Conservation (phyloP, 306 rosid genomes). For the Lupinus albus region DNA sequence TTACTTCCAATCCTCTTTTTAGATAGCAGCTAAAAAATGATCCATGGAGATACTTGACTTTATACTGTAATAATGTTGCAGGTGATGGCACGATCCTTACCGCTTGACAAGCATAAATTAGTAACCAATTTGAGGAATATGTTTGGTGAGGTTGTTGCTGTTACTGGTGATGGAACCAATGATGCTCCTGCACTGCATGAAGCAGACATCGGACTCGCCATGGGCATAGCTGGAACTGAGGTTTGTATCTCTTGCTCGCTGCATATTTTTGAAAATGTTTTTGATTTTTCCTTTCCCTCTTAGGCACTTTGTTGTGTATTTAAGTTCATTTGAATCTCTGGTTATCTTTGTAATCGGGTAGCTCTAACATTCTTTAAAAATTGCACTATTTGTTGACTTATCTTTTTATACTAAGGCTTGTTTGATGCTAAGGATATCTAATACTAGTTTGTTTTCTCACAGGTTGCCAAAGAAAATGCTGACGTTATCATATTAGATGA, state of each 20-base stretch:
- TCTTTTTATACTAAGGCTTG: constrained; percentile 7
- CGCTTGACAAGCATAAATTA: constrained; percentile 74
- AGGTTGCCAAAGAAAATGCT: constrained; percentile 97
- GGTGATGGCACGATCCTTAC: constrained; percentile 97
- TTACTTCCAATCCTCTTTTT: constrained; percentile 27
- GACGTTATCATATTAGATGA: constrained; percentile 92
- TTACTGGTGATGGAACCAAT: constrained; percentile 95
- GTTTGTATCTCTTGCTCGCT: constrained; percentile 44
- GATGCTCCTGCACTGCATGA: constrained; percentile 98
- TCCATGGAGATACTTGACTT: constrained; percentile 18
- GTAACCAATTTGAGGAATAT: constrained; percentile 67
- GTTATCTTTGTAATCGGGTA: not conserved
- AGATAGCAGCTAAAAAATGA: too few relatives aligned
- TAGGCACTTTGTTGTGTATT: not conserved
- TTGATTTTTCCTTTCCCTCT: not conserved
- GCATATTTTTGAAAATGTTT: too few relatives aligned
- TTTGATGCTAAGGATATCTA: constrained; percentile 30
- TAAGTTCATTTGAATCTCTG: not conserved
- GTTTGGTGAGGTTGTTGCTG: constrained; percentile 91
- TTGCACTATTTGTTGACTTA: not conserved
- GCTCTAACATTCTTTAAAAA: constrained; percentile 2
- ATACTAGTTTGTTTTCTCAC: constrained; percentile 25
- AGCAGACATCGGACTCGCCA: constrained; percentile 95
- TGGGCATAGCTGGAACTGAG: constrained; percentile 99
- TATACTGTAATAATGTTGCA: constrained; percentile 46